Conservation (phyloP, 805 yeast genomes). For the Yamadazyma kitorensis region DNA sequence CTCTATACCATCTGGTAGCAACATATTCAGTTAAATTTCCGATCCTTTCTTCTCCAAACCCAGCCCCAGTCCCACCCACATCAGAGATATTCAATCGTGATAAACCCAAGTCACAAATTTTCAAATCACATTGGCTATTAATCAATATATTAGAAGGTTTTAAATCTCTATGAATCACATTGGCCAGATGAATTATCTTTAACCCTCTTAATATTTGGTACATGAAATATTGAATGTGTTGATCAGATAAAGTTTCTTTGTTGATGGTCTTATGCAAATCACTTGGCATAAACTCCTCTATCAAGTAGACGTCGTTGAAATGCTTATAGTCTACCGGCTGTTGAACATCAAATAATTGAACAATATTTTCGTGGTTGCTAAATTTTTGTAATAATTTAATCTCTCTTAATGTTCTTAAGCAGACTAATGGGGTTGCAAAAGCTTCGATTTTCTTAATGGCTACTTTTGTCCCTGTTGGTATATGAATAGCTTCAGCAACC, state of each 20-base stretch:
- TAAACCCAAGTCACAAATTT: conserved; percentile 77
- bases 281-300: conserved; percentile 77
- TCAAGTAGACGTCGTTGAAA: conserved; percentile 69
- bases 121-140: conserved; percentile 69
- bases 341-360: conserved; percentile 63
- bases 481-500: conserved; percentile 67
- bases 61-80: background rate
- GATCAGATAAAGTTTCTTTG: conserved; percentile 56
- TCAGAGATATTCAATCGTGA: conserved; percentile 45
- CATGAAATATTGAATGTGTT: conserved; percentile 66
- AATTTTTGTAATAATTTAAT: conserved; percentile 63
- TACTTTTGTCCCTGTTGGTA: conserved; percentile 57
- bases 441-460: conserved; percentile 80
- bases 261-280: conserved; percentile 64
- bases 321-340: conserved; percentile 56
- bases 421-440: conserved; percentile 60
- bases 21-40: conserved; percentile 74
- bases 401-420: conserved; percentile 70
- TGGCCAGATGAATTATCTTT: conserved; percentile 68
- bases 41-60: conserved; percentile 12
- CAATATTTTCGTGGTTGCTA: conserved; percentile 66
- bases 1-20: conserved; percentile 83
- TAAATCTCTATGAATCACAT: conserved; percentile 72
- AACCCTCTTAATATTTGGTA: conserved; percentile 71
- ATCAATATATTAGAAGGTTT: conserved; percentile 71